Evolutionary conservation across 129 eudicot genomes (phyloP).

Genomic region (Pittosporum tobira): DNA sequence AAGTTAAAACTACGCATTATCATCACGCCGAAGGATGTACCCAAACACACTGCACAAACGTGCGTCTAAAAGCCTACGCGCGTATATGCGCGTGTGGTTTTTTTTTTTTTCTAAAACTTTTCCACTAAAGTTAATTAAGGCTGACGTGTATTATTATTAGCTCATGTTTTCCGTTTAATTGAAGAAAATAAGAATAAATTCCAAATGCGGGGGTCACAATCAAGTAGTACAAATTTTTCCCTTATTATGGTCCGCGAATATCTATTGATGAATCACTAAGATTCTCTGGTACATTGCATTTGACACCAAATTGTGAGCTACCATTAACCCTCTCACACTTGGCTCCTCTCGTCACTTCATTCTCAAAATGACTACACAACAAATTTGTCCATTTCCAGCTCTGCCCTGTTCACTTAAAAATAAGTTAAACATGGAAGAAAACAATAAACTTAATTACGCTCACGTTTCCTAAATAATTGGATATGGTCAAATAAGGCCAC

Average conservation of each 20-base stretch:
- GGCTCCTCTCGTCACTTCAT: neutral
- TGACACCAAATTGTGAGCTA: neutral
- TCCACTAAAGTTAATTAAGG: neutral
- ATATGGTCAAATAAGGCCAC: no score
- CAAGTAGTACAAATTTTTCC: neutral
- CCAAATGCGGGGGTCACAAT: neutral
- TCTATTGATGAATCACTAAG: neutral
- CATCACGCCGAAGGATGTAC: no score
- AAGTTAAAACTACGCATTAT: no score
- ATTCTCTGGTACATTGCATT: neutral
- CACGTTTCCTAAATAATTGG: no score
- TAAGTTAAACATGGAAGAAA: no score
- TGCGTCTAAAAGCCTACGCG: no score
- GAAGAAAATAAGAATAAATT: neutral
- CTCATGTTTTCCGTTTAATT: neutral
- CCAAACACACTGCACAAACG: no score
- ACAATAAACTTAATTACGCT: no score
- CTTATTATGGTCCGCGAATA: no score
- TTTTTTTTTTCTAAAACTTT: neutral
- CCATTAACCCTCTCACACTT: neutral
- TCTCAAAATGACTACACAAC: neutral
- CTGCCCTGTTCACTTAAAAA: no score
- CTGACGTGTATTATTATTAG: no score
- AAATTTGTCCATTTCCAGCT: neutral
- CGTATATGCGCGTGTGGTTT: no score